phyloP scores from a whole-genome alignment of 345 rosid species.

The Noccaea bulbosa region DNA sequence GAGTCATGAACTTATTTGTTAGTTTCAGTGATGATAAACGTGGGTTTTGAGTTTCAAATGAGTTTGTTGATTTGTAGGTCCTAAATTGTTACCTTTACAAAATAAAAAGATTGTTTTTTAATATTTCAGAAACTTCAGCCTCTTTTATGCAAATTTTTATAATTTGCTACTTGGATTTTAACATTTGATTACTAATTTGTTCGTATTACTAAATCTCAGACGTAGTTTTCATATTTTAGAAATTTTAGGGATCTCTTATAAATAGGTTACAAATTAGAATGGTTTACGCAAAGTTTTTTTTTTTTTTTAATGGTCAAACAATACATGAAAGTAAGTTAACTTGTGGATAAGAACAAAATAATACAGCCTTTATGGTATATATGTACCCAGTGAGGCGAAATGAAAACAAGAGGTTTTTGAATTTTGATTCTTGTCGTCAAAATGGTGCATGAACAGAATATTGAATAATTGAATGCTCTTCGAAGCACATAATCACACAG shows the following conservation, averaged over 20 bases:
- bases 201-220: no score
- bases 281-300: no score
- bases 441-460: neutral
- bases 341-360: neutral
- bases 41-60: neutral
- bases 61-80: conserved; percentile 31
- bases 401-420: neutral
- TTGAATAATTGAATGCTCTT: neutral
- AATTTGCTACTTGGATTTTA: no score
- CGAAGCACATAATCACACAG: neutral
- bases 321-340: no score
- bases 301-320: no score
- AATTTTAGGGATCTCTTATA: no score
- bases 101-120: no score
- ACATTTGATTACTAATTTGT: no score
- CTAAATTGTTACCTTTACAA: neutral
- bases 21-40: neutral
- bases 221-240: no score
- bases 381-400: neutral
- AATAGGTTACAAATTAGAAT: no score
- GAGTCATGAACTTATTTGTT: conserved; percentile 31
- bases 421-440: neutral
- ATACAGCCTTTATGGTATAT: neutral
- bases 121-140: no score
- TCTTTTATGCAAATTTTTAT: no score